Base-by-base conservation (phyloP, 1,284 basidiomycete species). In the Stygiomarasmius scandens region DNA sequence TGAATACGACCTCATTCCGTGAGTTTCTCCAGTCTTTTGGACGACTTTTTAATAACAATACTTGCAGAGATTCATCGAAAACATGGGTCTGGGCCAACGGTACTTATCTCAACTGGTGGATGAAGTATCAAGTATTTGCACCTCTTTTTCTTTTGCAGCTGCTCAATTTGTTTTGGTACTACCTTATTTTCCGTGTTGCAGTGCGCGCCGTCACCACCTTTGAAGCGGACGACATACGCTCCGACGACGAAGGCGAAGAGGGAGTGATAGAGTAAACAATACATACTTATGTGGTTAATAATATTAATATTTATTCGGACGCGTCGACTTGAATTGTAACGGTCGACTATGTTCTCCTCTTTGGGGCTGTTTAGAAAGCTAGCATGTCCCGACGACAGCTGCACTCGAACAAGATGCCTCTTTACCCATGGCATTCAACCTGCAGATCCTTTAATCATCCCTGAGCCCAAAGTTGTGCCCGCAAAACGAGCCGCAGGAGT, bases 101-200 rank as follows among this genome's bases (percentile, higher is more conserved):
- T 16, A 82, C 82, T 10, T 95, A 90, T 79, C 75, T 96, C 64
- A 79, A 73, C 6, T 71, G 76, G 67, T 96, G 93, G 92, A 89
- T 95, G 84, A 84, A 80, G 67, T 89, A 87, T 67, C 92, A 94
- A 67, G 85, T 96, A 51, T 93, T 95, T 65, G 63, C 71, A 0
- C 90, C 94, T 0, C 77, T 97, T 58, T 66, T 87, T 11, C 73
- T 92, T 0, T 79, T 98, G 12, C 93, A 95, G 71, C 66, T 85
- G 59, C 80, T 98, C 66, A 96, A 97, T 69, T 63, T 96, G 20
- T 96, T 96, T 77, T 96, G 94, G 94, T 95, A 93, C 70, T 86
- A 80, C 71, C 77, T 93, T 48, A 93, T 96, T 67, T 74, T 84
- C 70, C 85, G 92, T 54, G 89, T 96, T 50, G 72, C 80, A 20